phyloP scores from a whole-genome alignment of 305 asterid genomes.

The Fraxinus velutina region DNA sequence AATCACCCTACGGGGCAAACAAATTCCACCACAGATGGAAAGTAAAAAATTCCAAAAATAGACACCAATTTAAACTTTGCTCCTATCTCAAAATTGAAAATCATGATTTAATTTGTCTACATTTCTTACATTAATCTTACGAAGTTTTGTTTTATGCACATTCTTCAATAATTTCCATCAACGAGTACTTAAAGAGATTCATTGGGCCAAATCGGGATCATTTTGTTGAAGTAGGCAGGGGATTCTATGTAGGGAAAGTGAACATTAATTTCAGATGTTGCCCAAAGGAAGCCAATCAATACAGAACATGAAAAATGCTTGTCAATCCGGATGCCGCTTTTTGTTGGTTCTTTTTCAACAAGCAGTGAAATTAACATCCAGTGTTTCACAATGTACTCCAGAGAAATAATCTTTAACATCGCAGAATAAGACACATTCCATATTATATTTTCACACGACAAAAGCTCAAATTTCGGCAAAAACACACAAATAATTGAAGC shows the following conservation, averaged over 20 bases:
- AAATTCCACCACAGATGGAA: neutral
- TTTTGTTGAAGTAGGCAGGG: neutral
- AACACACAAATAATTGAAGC: neutral
- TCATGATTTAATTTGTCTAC: slow-evolving; percentile 1
- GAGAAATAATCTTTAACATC: neutral
- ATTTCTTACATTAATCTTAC: neutral
- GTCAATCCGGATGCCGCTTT: neutral
- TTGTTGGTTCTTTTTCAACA: neutral
- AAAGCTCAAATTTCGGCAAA: neutral
- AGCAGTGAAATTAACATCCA: neutral
- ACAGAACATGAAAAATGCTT: neutral
- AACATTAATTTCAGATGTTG: neutral
- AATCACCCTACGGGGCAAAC: neutral
- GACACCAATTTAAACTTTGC: neutral
- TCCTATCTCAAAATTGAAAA: neutral
- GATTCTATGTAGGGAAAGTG: neutral
- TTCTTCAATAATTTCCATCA: neutral
- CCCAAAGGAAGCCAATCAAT: neutral
- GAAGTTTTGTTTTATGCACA: neutral
- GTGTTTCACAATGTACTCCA: neutral
- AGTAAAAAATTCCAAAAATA: neutral
- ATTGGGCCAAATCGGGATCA: neutral
- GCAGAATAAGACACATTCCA: slow-evolving; percentile 6
- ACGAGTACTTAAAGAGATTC: neutral
- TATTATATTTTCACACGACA: neutral